Evolutionary conservation across 2,329 filamentous ascomycete genomes (phyloP).

Genomic region (Aspergillus piperis): DNA sequence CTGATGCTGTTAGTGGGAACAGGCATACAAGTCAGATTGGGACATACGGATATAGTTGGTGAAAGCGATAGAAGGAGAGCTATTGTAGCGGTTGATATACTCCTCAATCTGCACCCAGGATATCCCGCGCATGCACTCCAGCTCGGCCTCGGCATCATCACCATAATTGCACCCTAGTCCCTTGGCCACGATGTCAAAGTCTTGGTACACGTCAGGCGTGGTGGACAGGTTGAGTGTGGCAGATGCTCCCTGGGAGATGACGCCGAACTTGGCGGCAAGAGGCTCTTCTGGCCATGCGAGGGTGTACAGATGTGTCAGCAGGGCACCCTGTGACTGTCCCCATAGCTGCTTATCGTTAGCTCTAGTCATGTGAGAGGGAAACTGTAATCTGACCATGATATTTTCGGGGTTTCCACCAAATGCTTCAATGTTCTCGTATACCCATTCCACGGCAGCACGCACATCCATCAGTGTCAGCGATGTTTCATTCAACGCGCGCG

Average conservation of each 20-base stretch:
- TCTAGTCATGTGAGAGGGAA: not conserved
- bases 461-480: constrained; percentile 17
- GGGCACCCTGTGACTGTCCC: constrained; percentile 30
- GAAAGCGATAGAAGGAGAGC: constrained; percentile 24
- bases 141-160: constrained; percentile 23
- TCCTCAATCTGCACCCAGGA: constrained; percentile 28
- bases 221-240: constrained; percentile 19
- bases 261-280: constrained; percentile 13
- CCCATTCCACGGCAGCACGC: constrained; percentile 33
- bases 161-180: constrained; percentile 29
- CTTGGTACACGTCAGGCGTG: constrained; percentile 9
- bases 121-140: constrained; percentile 33
- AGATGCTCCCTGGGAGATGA: constrained; percentile 24
- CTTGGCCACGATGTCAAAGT: constrained; percentile 34
- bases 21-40: no score
- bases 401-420: constrained; percentile 36
- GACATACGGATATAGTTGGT: constrained; percentile 10
- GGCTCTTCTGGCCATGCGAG: constrained; percentile 27
- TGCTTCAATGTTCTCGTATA: constrained; percentile 35
- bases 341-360: constrained; percentile 20
- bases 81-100: constrained; percentile 28
- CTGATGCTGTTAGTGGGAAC: not conserved
- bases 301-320: constrained; percentile 24
- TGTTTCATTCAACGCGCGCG: not conserved
- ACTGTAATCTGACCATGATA: not conserved